These are phyloP conservation scores for Kluyveromyces sp. DNA, from an alignment of 1,139 yeast genomes.

Conservation along the genomic window DNA sequence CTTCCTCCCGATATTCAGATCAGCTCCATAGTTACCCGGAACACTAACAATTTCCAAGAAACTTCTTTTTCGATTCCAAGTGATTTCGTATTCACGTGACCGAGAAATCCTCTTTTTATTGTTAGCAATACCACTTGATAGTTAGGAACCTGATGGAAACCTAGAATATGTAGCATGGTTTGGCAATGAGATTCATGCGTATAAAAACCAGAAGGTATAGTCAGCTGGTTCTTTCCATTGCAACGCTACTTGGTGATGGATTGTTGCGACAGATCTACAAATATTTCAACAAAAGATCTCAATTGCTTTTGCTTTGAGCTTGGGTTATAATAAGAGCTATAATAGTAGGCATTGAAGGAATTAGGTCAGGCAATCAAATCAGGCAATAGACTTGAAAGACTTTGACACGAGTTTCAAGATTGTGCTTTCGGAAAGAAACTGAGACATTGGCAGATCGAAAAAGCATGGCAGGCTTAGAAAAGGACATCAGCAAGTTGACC, in stretches of 20 bases:
- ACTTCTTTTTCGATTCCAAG: no score
- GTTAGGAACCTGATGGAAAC: background rate
- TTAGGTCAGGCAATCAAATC: no score
- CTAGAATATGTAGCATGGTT: background rate
- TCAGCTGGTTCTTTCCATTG: no score
- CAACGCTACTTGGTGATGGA: background rate
- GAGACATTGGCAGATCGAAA: no score
- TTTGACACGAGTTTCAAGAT: no score
- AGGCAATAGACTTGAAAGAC: no score
- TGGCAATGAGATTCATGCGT: background rate
- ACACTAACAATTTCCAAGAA: no score
- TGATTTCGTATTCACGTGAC: background rate
- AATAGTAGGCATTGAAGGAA: background rate
- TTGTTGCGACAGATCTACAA: background rate
- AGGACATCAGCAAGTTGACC: slow-evolving; percentile 1
- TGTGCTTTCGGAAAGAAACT: no score
- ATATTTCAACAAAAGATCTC: no score
- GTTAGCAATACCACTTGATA: background rate
- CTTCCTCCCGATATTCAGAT: no score
- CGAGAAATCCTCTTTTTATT: background rate
- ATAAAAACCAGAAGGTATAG: no score
- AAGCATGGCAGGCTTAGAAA: background rate
- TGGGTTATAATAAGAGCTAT: background rate
- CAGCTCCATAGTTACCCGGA: background rate
- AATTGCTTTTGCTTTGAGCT: background rate